Evolutionary conservation across 441 rosid genomes (phyloP).

Genomic region (Populus tomentosa): DNA sequence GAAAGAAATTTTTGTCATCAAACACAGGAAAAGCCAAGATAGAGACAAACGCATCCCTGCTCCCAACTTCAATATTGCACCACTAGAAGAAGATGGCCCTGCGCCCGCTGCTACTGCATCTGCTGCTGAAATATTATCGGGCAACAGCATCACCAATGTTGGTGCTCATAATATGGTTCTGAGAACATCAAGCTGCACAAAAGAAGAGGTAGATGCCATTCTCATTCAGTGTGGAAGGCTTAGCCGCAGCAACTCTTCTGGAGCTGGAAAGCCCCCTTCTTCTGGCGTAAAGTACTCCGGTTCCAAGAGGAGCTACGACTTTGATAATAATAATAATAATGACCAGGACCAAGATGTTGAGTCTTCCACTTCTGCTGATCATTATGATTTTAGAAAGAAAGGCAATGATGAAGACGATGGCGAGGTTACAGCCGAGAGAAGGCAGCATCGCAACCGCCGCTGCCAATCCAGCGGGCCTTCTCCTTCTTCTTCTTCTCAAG

Average conservation of each 20-base stretch:
- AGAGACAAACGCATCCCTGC: conserved; percentile 27
- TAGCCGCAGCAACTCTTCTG: conserved; percentile 59
- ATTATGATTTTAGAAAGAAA: conserved; percentile 18
- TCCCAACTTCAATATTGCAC: conserved; percentile 15
- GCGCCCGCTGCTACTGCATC: conserved; percentile 7
- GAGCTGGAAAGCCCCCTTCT: conserved; percentile 29
- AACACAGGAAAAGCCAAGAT: conserved; percentile 53
- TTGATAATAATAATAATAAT: conserved; percentile 44
- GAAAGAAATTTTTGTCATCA: conserved; percentile 55
- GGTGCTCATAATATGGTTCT: conserved; percentile 17
- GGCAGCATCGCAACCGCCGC: conserved; percentile 42
- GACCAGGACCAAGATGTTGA: conserved; percentile 22
- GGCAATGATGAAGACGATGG: conserved; percentile 41
- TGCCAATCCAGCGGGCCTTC: conserved; percentile 40
- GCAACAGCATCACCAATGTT: conserved; percentile 1
- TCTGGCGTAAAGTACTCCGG: conserved; percentile 61
- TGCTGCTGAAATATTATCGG: conserved; percentile 21
- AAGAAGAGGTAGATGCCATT: conserved; percentile 88
- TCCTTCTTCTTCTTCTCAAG: conserved; percentile 41
- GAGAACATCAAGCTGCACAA: conserved; percentile 54
- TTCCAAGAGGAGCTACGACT: conserved; percentile 80
- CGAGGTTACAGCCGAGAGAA: conserved; percentile 20
- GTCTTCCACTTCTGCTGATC: conserved; percentile 14
- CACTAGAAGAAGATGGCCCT: not conserved
- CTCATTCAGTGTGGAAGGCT: conserved; percentile 88